These are phyloP conservation scores for Botrytis galanthina DNA, from an alignment of 2,329 filamentous ascomycete genomes.

Conservation along the genomic window DNA sequence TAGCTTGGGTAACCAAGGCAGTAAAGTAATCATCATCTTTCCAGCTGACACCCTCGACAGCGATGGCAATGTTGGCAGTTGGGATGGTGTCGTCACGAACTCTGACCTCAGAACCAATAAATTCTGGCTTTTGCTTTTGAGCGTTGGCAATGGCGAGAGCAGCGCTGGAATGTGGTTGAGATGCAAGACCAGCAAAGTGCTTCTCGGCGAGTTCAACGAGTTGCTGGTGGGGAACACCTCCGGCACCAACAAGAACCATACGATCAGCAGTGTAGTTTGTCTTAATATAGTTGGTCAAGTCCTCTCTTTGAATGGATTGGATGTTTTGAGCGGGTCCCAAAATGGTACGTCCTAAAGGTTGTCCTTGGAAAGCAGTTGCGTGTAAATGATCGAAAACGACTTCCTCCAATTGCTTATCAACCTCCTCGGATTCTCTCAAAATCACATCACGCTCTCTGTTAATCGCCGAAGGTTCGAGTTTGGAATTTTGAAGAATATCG, in stretches of 20 bases:
- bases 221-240: conserved; percentile 89
- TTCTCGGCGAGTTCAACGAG: conserved; percentile 96
- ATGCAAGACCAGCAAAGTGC: conserved; percentile 81
- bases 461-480: conserved; percentile 88
- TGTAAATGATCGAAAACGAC: conserved; percentile 99
- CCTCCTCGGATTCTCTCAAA: conserved; percentile 97
- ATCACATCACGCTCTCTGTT: conserved; percentile 99
- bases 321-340: conserved; percentile 98
- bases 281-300: conserved; percentile 96
- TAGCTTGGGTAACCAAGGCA: conserved; percentile 93
- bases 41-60: conserved; percentile 99
- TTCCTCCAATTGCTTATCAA: conserved; percentile 99
- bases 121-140: conserved; percentile 85
- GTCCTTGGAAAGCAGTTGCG: conserved; percentile 94
- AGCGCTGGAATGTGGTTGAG: conserved; percentile 70
- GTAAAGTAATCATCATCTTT: conserved; percentile 99
- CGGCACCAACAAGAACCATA: conserved; percentile 96
- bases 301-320: conserved; percentile 86
- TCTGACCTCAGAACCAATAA: conserved; percentile 93
- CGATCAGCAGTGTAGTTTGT: conserved; percentile 99
- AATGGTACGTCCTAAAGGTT: conserved; percentile 96
- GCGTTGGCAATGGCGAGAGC: conserved; percentile 64
- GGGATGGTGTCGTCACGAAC: conserved; percentile 95
- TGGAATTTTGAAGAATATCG: conserved; percentile 99
- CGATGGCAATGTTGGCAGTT: conserved; percentile 96